phyloP scores from a whole-genome alignment of 257 asterid species.

The Nicotiana tabacum region DNA sequence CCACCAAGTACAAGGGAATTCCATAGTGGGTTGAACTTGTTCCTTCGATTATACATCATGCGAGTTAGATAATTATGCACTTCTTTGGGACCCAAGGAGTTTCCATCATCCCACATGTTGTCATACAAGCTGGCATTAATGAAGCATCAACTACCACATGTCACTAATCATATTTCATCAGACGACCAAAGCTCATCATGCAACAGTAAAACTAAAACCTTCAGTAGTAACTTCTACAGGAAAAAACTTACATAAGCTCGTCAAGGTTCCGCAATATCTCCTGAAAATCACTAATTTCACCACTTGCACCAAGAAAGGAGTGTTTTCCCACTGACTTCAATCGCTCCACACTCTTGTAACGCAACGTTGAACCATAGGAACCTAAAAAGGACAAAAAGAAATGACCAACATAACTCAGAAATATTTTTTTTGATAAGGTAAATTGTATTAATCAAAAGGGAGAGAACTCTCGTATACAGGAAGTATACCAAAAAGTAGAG shows the following conservation, averaged over 20 bases:
- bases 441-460: no score
- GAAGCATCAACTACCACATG: constrained; percentile 9
- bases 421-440: neutral
- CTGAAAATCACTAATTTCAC: constrained; percentile 95
- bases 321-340: constrained; percentile 84
- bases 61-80: constrained; percentile 79
- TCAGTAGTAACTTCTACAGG: neutral
- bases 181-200: neutral
- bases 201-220: neutral
- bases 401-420: neutral
- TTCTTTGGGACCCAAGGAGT: constrained; percentile 94
- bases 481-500: no score
- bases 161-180: neutral
- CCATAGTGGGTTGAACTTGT: constrained; percentile 92
- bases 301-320: constrained; percentile 91
- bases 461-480: no score
- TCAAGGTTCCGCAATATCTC: constrained; percentile 78
- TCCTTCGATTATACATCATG: constrained; percentile 90
- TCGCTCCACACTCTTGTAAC: constrained; percentile 87
- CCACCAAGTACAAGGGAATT: constrained; percentile 91
- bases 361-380: constrained; percentile 90
- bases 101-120: constrained; percentile 97
- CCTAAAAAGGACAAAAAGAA: constrained; percentile 37
- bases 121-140: constrained; percentile 56
- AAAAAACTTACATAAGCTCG: constrained; percentile 60